Evolutionary conservation across 768 basidiomycete species (phyloP).

Genomic region (Suillus weaverae): DNA sequence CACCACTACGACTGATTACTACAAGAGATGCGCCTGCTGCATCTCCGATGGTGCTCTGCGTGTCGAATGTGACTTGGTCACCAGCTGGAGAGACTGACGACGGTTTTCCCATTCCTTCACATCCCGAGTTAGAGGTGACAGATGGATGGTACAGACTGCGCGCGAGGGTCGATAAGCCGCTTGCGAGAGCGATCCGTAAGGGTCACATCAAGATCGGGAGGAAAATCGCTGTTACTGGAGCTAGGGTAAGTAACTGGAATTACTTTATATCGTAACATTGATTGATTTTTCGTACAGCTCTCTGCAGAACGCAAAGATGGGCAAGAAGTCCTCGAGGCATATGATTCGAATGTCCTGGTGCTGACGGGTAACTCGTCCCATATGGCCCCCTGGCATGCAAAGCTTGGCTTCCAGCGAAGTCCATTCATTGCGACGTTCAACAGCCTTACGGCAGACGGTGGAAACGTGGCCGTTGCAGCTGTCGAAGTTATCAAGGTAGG

Average conservation of each 20-base stretch:
- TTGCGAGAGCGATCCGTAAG: constrained; percentile 66
- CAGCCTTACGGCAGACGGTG: constrained; percentile 82
- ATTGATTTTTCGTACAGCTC: constrained; percentile 46
- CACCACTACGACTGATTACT: constrained; percentile 76
- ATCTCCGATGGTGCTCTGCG: constrained; percentile 81
- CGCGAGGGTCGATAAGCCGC: constrained; percentile 70
- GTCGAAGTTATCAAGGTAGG: constrained; percentile 66
- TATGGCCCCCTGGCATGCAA: constrained; percentile 84
- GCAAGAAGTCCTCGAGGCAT: constrained; percentile 79
- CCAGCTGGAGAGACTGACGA: constrained; percentile 38
- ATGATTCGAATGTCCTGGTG: constrained; percentile 60
- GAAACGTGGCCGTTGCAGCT: constrained; percentile 71
- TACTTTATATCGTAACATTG: background rate
- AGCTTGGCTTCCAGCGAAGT: constrained; percentile 71
- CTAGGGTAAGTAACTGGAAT: constrained; percentile 55
- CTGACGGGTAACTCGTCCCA: constrained; percentile 86
- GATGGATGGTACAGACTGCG: constrained; percentile 96
- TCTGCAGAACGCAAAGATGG: constrained; percentile 73
- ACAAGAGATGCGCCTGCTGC: constrained; percentile 81
- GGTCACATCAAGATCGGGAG: constrained; percentile 73
- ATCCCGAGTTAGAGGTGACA: constrained; percentile 82
- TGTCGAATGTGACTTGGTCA: constrained; percentile 70
- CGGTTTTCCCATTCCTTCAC: constrained; percentile 35
- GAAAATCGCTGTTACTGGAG: constrained; percentile 81
- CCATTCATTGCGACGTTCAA: constrained; percentile 76